These are phyloP conservation scores for Yarrowia keelungensis DNA, from an alignment of 805 yeast species.

Conservation along the genomic window DNA sequence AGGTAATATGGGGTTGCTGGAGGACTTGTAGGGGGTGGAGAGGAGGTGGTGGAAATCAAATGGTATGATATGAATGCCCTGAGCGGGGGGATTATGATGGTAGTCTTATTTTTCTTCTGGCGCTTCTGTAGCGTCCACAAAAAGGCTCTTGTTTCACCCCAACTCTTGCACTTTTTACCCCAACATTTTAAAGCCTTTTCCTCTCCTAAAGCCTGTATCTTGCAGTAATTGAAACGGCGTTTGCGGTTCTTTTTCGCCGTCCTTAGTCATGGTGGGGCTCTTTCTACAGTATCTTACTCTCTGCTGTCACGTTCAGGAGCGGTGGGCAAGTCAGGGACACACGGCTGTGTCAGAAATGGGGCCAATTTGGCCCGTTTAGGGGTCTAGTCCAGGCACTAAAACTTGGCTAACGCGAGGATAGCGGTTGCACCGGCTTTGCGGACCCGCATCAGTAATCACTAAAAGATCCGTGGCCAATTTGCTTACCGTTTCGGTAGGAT, in stretches of 20 bases:
- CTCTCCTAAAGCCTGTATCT: too few species aligned
- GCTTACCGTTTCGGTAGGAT: conserved; percentile 20
- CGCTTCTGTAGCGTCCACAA: background rate
- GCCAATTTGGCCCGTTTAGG: too few species aligned
- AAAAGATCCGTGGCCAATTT: conserved; percentile 3
- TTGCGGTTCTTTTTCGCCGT: too few species aligned
- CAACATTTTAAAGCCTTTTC: too few species aligned
- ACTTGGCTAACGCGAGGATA: background rate
- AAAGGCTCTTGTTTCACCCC: background rate
- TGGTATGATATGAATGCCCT: too few species aligned
- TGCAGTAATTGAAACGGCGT: too few species aligned
- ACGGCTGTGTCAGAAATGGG: background rate
- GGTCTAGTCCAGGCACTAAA: conserved; percentile 8
- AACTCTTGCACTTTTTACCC: background rate
- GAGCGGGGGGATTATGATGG: too few species aligned
- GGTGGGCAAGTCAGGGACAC: conserved; percentile 5
- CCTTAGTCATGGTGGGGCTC: too few species aligned
- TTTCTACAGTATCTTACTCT: too few species aligned
- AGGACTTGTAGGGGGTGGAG: background rate
- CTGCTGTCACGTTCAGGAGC: conserved; percentile 7
- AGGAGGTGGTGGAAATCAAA: too few species aligned
- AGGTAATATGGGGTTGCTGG: background rate
- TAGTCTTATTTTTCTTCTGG: background rate
- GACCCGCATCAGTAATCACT: conserved; percentile 1
- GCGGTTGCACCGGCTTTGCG: too few species aligned